Base-by-base conservation (phyloP, 73 alveolate species). In the Stentor coeruleus region DNA sequence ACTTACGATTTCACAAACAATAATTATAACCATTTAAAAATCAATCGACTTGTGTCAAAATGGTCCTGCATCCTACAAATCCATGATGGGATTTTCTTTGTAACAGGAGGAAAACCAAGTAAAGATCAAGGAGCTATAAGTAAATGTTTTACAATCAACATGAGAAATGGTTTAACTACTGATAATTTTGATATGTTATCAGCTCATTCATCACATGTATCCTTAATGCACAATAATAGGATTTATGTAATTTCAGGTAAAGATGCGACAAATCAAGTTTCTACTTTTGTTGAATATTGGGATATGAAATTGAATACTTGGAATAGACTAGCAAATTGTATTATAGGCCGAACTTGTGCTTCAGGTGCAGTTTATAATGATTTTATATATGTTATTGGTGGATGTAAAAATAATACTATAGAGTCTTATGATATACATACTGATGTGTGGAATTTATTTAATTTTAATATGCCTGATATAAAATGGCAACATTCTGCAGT, bases 211-310 rank as follows among this genome's bases (percentile, higher is more conserved):
- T 66, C 79, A 20, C 79, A 66, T 2, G 79, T 66, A 20, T 28
- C 26, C 33, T 15, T 66, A 1, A 20, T 66, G 2, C n/a, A 11
- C 49, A 31, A 66, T 66, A 40, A 40, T 1, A 26, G 11, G n/a
- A 26, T 66, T 31, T 66, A 66, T 33, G 79, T 66, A 26, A 66
- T 66, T 66, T 66, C 79, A 66, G 79, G 79, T 20, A 66, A 66
- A 66, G 33, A 66, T 66, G 39, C n/a, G 14, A 66, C n/a, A 28
- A 66, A 66, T 33, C 14, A 11, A 15, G 37, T 31, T 66, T 20
- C 79, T 14, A 66, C 79, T 20, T 40, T 28, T 28, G n/a, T 37
- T 2, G 79, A 66, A 66, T 20, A 20, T 28, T 33, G n/a, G 14
- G 37, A 66, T 40, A 14, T 66, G 36, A 11, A 20, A 1, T 20